Percentiles rank a stretch among this genome's conserved stretches.
Evolutionary conservation across 306 rosid species (phyloP).

Genomic region (Comarum palustre): DNA sequence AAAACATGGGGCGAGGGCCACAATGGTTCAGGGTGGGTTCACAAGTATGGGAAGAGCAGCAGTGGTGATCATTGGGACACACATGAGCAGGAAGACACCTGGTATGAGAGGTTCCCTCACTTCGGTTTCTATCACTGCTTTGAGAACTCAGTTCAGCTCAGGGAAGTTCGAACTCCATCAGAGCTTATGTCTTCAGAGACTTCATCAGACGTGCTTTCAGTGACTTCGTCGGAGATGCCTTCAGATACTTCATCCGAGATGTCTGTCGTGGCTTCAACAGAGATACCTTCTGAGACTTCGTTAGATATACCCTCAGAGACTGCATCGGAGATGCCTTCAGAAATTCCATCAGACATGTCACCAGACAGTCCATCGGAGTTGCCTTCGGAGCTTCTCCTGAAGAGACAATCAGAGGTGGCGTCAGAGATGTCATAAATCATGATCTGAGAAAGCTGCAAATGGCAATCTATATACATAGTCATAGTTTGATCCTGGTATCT

Average conservation of each 20-base stretch:
- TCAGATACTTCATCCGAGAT: background rate
- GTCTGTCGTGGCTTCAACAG: constrained; percentile 9
- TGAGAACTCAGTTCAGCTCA: constrained; percentile 83
- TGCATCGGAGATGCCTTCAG: background rate
- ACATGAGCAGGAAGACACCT: constrained; percentile 67
- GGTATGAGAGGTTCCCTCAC: constrained; percentile 92
- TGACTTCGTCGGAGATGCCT: background rate
- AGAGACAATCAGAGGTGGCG: background rate
- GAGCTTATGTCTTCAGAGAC: constrained; percentile 24
- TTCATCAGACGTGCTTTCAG: constrained; percentile 15
- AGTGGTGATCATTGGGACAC: constrained; percentile 99
- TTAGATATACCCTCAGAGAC: background rate
- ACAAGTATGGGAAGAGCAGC: constrained; percentile 93
- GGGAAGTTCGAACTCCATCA: constrained; percentile 70
- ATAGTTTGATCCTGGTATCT: background rate
- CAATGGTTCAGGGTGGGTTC: constrained; percentile 89
- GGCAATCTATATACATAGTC: background rate
- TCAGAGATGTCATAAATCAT: background rate
- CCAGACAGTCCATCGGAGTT: background rate
- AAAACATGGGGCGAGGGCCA: constrained; percentile 95
- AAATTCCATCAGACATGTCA: constrained; percentile 11
- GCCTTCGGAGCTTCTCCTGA: background rate
- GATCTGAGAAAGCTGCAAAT: background rate
- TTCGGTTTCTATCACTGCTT: constrained; percentile 78
- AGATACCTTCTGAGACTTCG: background rate